Conservation (phyloP, 495 filamentous ascomycete genomes). For the Aspergillus leporis region DNA sequence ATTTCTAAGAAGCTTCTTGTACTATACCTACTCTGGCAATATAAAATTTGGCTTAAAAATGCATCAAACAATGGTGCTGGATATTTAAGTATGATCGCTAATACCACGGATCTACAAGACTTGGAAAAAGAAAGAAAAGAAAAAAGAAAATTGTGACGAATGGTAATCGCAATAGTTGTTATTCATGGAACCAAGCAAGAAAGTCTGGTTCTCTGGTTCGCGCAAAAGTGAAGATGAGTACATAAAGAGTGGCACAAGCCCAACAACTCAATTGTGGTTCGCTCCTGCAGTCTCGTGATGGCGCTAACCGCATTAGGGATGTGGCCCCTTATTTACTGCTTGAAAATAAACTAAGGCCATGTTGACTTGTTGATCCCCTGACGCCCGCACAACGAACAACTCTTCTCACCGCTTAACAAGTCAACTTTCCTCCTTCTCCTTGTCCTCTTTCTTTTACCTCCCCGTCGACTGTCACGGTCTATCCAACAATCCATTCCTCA, state of each 20-base stretch:
- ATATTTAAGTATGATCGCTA: no score
- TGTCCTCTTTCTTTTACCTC: constrained; percentile 23
- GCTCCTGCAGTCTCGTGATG: constrained; percentile 33
- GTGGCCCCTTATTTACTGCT: constrained; percentile 28
- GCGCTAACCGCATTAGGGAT: constrained; percentile 28
- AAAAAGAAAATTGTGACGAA: no score
- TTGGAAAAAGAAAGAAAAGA: background rate
- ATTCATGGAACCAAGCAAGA: background rate
- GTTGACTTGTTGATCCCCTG: constrained; percentile 36
- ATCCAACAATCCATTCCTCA: constrained; percentile 17
- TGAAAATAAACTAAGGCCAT: constrained; percentile 21
- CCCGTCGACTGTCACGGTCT: constrained; percentile 25
- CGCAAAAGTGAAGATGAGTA: background rate
- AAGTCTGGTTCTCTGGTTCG: constrained; percentile 20
- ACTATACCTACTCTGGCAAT: background rate
- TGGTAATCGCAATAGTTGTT: no score
- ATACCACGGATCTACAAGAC: no score
- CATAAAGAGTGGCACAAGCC: constrained; percentile 2
- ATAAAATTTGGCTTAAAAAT: background rate
- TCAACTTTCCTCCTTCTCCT: constrained; percentile 22
- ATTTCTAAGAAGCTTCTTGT: background rate
- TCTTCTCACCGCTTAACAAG: constrained; percentile 30
- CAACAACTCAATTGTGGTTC: constrained; percentile 31
- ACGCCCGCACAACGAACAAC: constrained; percentile 40
- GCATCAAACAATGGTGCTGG: background rate